phyloP scores from a whole-genome alignment of 2,329 filamentous ascomycete species.

The Fusarium sambucinum region DNA sequence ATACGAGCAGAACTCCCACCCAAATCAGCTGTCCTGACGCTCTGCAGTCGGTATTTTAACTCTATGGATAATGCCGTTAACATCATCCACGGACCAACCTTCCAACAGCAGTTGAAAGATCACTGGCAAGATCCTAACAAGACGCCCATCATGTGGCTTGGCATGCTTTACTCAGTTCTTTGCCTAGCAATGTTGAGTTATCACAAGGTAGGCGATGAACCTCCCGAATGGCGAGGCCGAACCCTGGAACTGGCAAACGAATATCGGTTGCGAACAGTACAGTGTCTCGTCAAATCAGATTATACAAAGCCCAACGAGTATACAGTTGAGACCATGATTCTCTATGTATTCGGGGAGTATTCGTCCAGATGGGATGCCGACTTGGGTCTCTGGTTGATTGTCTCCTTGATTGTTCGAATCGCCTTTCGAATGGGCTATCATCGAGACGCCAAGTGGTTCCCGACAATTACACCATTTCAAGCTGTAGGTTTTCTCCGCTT shows the following conservation, averaged over 20 bases:
- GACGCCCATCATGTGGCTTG: constrained; percentile 82
- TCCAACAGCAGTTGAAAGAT: constrained; percentile 75
- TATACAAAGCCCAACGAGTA: constrained; percentile 80
- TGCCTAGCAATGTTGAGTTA: constrained; percentile 84
- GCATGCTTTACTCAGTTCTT: constrained; percentile 80
- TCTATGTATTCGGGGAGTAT: constrained; percentile 82
- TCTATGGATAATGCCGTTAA: constrained; percentile 78
- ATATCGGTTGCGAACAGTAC: constrained; percentile 79
- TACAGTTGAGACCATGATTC: constrained; percentile 81
- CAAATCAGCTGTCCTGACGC: constrained; percentile 83
- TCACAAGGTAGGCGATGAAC: constrained; percentile 82
- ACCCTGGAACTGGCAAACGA: constrained; percentile 70
- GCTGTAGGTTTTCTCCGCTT: constrained; percentile 62
- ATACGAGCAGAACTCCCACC: constrained; percentile 83
- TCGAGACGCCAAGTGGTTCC: constrained; percentile 80
- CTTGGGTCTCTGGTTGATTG: constrained; percentile 71
- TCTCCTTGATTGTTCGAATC: constrained; percentile 67
- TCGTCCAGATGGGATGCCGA: constrained; percentile 80
- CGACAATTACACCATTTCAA: constrained; percentile 77
- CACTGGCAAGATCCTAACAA: constrained; percentile 80
- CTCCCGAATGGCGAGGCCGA: constrained; percentile 79
- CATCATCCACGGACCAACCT: constrained; percentile 86
- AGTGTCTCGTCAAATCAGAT: constrained; percentile 80
- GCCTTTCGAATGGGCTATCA: constrained; percentile 81
- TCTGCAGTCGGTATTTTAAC: constrained; percentile 92